phyloP scores from a whole-genome alignment of 176 grass and related monocot species.

The Calamus simplicifolius region DNA sequence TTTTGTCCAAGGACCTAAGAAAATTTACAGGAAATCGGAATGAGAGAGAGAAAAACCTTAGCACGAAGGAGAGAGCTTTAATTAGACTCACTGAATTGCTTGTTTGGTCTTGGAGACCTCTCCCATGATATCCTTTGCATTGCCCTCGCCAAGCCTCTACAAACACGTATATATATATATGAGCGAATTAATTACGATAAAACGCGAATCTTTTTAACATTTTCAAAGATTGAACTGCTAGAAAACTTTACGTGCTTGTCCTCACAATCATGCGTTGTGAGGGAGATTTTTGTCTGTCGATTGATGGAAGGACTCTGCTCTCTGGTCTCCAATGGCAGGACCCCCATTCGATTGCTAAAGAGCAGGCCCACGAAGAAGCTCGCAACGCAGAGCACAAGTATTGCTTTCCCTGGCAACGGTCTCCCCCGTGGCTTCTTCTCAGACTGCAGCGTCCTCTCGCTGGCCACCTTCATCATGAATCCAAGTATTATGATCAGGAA shows the following conservation, averaged over 20 bases:
- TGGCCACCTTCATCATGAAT: conserved; percentile 30
- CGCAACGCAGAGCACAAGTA: conserved; percentile 31
- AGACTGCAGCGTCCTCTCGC: conserved; percentile 27
- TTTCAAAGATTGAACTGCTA: no score
- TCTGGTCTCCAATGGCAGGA: conserved; percentile 10
- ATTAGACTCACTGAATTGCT: conserved; percentile 49
- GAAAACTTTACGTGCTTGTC: conserved; percentile 37
- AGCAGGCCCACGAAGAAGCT: conserved; percentile 58
- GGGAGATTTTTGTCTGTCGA: conserved; percentile 15
- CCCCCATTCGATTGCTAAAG: conserved; percentile 32
- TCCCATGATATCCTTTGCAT: conserved; percentile 40
- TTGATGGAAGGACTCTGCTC: conserved; percentile 1
- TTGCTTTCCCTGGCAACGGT: conserved; percentile 40
- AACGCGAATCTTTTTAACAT: no score
- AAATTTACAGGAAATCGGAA: not conserved
- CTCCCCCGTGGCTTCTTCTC: conserved; percentile 20
- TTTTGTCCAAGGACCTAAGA: conserved; percentile 59
- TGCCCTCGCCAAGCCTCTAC: conserved; percentile 42
- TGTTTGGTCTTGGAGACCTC: conserved; percentile 70
- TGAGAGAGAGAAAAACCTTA: no score
- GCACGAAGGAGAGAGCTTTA: no score
- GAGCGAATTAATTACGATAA: no score
- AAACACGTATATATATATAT: not conserved
- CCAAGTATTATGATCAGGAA: no score
- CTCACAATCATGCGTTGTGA: conserved; percentile 27